Evolutionary conservation across 257 asterid species (phyloP).

Genomic region (Solanum chmielewskii): DNA sequence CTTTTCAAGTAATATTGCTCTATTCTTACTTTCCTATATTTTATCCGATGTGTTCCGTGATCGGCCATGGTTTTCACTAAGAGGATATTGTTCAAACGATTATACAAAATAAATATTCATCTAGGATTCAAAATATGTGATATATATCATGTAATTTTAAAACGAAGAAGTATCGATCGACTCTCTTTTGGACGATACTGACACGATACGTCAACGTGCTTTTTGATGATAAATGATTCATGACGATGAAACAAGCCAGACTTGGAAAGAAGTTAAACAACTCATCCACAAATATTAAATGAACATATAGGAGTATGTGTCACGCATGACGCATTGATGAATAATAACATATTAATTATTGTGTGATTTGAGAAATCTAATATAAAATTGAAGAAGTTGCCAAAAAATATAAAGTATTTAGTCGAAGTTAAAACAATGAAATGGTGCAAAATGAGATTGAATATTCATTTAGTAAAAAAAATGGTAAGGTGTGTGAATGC

Average conservation of each 20-base stretch:
- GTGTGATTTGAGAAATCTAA: not conserved
- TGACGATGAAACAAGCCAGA: not conserved
- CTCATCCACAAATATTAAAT: not conserved
- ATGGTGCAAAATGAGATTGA: not conserved
- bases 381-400: too few relatives aligned
- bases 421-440: not conserved
- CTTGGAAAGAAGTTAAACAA: not conserved
- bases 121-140: not conserved
- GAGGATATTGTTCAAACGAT: not conserved
- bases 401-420: not conserved
- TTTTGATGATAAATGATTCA: not conserved
- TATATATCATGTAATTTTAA: not conserved
- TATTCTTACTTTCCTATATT: not conserved
- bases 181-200: not conserved
- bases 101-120: not conserved
- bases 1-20: not conserved
- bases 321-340: not conserved
- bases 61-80: fast-evolving
- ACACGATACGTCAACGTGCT: not conserved
- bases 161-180: not conserved
- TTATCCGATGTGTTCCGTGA: not conserved
- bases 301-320: not conserved
- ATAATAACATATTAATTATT: not conserved
- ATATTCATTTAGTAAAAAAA: slow-evolving; percentile 15
- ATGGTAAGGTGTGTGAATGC: slow-evolving; percentile 19